A percentile compares a stretch with the other conserved stretches of the same genome.
These are phyloP conservation scores for Penicillium nucicola DNA, from an alignment of 495 filamentous ascomycete genomes.

Conservation along the genomic window DNA sequence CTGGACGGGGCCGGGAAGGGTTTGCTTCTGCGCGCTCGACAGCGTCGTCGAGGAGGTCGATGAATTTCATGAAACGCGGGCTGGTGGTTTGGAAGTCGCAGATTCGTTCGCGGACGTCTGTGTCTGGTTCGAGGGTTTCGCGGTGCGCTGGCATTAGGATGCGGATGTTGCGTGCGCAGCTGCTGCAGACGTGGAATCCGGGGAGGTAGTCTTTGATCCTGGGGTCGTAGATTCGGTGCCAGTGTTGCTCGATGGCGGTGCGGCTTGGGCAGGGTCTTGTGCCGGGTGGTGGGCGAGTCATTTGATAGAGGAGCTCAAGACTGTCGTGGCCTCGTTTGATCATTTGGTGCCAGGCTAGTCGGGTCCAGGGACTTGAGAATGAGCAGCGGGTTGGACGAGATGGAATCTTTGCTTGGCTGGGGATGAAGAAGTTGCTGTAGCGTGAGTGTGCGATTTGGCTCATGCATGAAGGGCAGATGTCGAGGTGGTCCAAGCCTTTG, in stretches of 20 bases:
- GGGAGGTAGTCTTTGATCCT: slow-evolving; percentile 46
- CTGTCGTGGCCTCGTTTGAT: slow-evolving; percentile 52
- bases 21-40: slow-evolving; percentile 44
- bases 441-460: slow-evolving; percentile 51
- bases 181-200: slow-evolving; percentile 56
- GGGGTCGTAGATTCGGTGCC: slow-evolving; percentile 59
- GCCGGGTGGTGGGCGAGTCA: slow-evolving; percentile 42
- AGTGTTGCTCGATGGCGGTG: slow-evolving; percentile 41
- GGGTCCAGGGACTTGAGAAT: slow-evolving; percentile 61
- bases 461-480: slow-evolving; percentile 65
- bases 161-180: slow-evolving; percentile 51
- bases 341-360: slow-evolving; percentile 64
- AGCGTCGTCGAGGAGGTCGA: slow-evolving; percentile 57
- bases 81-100: slow-evolving; percentile 51
- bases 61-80: slow-evolving; percentile 56
- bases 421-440: slow-evolving; percentile 52
- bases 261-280: slow-evolving; percentile 51
- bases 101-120: slow-evolving; percentile 29
- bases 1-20: slow-evolving; percentile 31
- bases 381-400: slow-evolving; percentile 50
- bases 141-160: slow-evolving; percentile 48
- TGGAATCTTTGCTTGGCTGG: slow-evolving; percentile 36
- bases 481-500: slow-evolving; percentile 49
- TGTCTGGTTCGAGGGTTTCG: slow-evolving; percentile 43
- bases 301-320: slow-evolving; percentile 53